Base-by-base conservation (phyloP, 2,329 filamentous ascomycete species). In the Cladosporium sp. region DNA sequence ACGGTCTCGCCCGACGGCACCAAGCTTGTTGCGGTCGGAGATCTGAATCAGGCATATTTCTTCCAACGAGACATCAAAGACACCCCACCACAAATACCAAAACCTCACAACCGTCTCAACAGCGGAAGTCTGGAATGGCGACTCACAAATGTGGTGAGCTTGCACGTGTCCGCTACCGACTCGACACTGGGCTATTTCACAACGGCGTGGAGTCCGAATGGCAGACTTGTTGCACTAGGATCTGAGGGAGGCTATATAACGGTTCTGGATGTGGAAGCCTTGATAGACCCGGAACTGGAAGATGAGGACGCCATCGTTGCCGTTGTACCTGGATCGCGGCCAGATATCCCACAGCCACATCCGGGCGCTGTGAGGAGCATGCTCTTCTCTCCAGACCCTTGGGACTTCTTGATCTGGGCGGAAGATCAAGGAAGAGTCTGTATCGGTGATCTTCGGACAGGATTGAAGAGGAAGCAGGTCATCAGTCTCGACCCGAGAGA, bases 331-430 rank as follows among this genome's bases (percentile, higher is more conserved):
- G 92, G 91, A 15, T 92, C 91, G 0, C 80, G 90, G 60, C 84
- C 90, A 0, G 80, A 70, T 40, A 58, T 78, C n/a, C 81, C 84
- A 20, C 80, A 72, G 9, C 64, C 66, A 12, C 66, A 69, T 61
- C 73, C 83, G 19, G 93, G 93, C 42, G 91, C 93, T 32, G 86
- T 97, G 54, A 84, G 94, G 61, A 90, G 91, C 60, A 95, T 97
- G 89, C 82, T 88, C 1, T 99, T 99, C 70, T 91, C 90, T 4
- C 92, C 93, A 0, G 89, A 89, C 1, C 90, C 92, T 0, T 93
- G 88, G 78, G 93, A 97, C 69, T 82, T 99, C 17, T 77, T 99
- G 39, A 89, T 95, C 6, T 97, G 94, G 92, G 90, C 91, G 8
- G 94, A 99, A 73, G 90, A 96, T 66, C 87, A 89, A 61, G 89